phyloP scores from a whole-genome alignment of 345 rosid genomes.

The Dimocarpus longan region DNA sequence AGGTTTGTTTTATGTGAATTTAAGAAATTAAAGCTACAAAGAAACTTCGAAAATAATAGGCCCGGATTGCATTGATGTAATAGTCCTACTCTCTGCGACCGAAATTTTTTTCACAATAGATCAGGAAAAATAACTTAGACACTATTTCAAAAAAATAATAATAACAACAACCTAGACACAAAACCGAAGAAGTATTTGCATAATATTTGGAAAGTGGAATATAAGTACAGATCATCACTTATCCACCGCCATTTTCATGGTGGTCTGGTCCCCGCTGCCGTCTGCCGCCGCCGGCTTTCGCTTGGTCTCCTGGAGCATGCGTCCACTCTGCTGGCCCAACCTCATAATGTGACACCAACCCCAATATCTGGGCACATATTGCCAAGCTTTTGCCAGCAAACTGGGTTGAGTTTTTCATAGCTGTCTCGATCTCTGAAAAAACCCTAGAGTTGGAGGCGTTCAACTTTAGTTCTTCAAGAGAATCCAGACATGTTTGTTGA shows the following conservation, averaged over 20 bases:
- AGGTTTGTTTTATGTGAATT: no score
- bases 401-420: constrained; percentile 66
- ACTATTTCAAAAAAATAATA: no score
- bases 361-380: constrained; percentile 56
- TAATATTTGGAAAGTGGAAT: no score
- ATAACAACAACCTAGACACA: no score
- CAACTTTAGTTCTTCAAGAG: constrained; percentile 51
- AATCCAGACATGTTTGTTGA: constrained; percentile 79
- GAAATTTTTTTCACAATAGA: no score
- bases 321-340: constrained; percentile 47
- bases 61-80: no score
- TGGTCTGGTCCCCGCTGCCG: constrained; percentile 52
- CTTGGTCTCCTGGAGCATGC: constrained; percentile 43
- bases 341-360: constrained; percentile 50
- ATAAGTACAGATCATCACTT: background rate
- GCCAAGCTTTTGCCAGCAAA: constrained; percentile 81
- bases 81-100: no score
- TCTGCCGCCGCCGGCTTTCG: constrained; percentile 61
- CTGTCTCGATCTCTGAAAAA: constrained; percentile 34
- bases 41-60: no score
- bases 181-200: no score
- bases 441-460: constrained; percentile 39
- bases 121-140: no score
- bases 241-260: constrained; percentile 56
- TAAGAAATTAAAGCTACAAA: no score